Evolutionary conservation across 768 basidiomycete species (phyloP).

Genomic region (Hypsizygus marmoreus): DNA sequence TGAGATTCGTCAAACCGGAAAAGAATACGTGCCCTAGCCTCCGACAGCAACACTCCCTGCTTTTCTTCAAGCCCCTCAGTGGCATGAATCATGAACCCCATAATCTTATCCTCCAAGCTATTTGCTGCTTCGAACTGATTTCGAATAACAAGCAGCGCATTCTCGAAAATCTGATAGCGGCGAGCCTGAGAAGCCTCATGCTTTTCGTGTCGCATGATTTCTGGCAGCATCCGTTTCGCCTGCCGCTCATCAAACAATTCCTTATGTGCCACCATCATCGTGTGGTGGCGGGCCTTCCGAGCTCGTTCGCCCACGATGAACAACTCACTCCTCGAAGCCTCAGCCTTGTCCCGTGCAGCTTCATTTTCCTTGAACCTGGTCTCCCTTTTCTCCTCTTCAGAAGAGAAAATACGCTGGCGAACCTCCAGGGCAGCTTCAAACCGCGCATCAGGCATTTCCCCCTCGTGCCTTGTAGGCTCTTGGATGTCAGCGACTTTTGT

Average conservation of each 20-base stretch:
- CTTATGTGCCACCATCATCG: neutral
- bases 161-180: neutral
- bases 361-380: conserved; percentile 4
- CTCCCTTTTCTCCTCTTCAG: conserved; percentile 1
- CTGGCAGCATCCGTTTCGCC: neutral
- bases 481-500: no score
- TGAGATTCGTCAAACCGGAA: no score
- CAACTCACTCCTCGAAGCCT: neutral
- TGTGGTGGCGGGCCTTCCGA: neutral
- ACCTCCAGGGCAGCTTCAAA: neutral
- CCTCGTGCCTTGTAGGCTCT: no score
- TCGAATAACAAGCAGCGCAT: no score
- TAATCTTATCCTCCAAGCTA: no score
- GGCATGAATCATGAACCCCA: no score
- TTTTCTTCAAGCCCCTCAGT: no score
- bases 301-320: neutral
- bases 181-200: conserved; percentile 3
- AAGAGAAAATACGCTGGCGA: neutral
- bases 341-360: neutral
- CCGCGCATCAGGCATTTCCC: neutral
- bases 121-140: no score
- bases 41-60: no score
- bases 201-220: neutral
- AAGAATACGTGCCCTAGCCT: no score
- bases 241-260: neutral